phyloP scores from a whole-genome alignment of 2,329 filamentous ascomycete species.

The Macrophomina pseudophaseolina region DNA sequence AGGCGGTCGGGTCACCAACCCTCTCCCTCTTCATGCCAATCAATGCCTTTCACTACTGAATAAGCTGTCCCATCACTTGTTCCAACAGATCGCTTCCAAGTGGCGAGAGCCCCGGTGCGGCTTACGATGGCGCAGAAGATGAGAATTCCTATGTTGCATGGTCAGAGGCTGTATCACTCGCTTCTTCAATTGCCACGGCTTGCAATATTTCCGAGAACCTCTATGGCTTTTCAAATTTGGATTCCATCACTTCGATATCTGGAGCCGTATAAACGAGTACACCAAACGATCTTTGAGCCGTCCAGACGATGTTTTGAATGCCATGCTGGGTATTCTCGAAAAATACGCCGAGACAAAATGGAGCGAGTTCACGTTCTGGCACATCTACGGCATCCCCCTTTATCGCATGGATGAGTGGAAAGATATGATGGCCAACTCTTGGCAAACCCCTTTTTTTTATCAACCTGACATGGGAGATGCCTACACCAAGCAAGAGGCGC shows the following conservation, averaged over 20 bases:
- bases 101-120: background rate
- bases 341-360: background rate
- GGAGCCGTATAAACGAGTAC: background rate
- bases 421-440: background rate
- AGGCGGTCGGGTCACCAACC: no score
- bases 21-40: no score
- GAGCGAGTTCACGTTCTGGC: background rate
- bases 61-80: no score
- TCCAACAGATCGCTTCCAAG: no score
- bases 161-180: no score
- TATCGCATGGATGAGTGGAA: no score
- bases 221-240: no score
- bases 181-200: no score
- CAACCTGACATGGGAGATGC: background rate
- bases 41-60: no score
- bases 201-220: no score
- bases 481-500: background rate
- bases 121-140: no score
- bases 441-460: background rate
- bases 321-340: constrained; percentile 15
- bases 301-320: constrained; percentile 4
- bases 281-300: background rate
- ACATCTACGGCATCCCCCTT: background rate
- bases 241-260: background rate
- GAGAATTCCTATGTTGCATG: no score